phyloP scores from a whole-genome alignment of 1,284 basidiomycete species.

The Bjerkandera adusta region DNA sequence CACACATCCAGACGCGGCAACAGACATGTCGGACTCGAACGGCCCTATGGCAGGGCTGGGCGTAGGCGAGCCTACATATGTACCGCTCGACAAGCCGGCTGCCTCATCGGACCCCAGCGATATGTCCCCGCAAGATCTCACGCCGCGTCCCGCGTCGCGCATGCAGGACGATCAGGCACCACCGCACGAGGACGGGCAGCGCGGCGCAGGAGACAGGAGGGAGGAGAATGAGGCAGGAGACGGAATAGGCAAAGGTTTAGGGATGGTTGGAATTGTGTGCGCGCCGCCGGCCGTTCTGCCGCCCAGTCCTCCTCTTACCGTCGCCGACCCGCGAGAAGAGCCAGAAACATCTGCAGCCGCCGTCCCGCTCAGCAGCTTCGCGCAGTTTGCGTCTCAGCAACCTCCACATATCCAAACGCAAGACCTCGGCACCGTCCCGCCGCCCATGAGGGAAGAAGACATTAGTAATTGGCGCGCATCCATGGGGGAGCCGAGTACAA shows the following conservation, averaged over 20 bases:
- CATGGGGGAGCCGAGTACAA: constrained; percentile 1
- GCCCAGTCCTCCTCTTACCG: constrained; percentile 23
- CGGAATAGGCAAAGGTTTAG: not conserved
- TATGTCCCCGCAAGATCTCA: not conserved
- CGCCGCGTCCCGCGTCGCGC: not conserved
- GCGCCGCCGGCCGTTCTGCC: constrained; percentile 16
- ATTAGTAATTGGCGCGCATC: constrained; percentile 24
- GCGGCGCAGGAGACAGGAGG: too few relatives aligned
- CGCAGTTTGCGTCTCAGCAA: not conserved
- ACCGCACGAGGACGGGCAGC: not conserved
- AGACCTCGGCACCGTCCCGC: too few relatives aligned
- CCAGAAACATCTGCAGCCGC: constrained; percentile 14
- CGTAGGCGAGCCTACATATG: too few relatives aligned
- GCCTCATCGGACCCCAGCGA: not conserved
- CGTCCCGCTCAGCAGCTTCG: constrained; percentile 1
- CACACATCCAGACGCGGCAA: not conserved
- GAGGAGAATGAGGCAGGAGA: constrained; percentile 8
- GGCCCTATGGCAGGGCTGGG: too few relatives aligned
- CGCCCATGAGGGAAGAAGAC: constrained; percentile 27
- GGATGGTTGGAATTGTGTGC: constrained; percentile 11
- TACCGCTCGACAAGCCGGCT: too few relatives aligned
- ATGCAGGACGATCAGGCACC: constrained; percentile 4
- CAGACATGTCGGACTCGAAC: not conserved
- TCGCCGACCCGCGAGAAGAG: constrained; percentile 14
- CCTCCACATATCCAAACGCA: not conserved